Base-by-base conservation (phyloP, 257 asterid genomes). In the Scutellaria galericulata region DNA sequence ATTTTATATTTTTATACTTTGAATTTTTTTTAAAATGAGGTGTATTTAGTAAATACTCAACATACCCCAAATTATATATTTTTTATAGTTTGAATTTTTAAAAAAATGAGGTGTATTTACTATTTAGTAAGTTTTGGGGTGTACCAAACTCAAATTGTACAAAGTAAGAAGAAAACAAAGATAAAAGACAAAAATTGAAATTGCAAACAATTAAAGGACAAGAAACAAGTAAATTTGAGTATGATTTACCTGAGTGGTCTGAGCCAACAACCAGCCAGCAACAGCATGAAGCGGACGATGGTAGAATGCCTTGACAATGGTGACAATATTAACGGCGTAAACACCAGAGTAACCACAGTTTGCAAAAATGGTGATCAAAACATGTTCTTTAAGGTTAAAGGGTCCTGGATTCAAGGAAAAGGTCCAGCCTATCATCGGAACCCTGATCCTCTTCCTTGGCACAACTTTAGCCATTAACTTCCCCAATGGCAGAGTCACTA, bases 331-430 rank as follows among this genome's bases (percentile, higher is more conserved):
- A 27, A 85, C 60, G 22, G 96, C 96, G 55, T 90, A 90, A 7
- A 81, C 91, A 27, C 83, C 77, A 1, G 77, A 59, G 10, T 82
- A 44, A 0, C 96, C 96, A 12, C 88, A 80, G 31, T 61, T 72
- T 7, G 96, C 95, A 7, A 90, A 81, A 53, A 90, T 90, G 72
- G 86, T 85, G 59, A 90, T 83, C 72, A 90, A 15, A 35, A 90
- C 96, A 55, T 90, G 95, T 20, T 90, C 96, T 10, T 90, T 90
- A 1, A 90, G 68, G 14, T 74, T 85, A 65, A 90, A 90, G 0
- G 91, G 91, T 5, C 95, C 96, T 0, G 95, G 93, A 20, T 90
- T 90, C 31, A 90, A 53, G 1, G 88, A 48, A 15, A 90, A 86
- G 0, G 86, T 64, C 90, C 86, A 83, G 6, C 57, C 47, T 5